Conservation (phyloP, 495 filamentous ascomycete genomes). For the Glonium stellatum region DNA sequence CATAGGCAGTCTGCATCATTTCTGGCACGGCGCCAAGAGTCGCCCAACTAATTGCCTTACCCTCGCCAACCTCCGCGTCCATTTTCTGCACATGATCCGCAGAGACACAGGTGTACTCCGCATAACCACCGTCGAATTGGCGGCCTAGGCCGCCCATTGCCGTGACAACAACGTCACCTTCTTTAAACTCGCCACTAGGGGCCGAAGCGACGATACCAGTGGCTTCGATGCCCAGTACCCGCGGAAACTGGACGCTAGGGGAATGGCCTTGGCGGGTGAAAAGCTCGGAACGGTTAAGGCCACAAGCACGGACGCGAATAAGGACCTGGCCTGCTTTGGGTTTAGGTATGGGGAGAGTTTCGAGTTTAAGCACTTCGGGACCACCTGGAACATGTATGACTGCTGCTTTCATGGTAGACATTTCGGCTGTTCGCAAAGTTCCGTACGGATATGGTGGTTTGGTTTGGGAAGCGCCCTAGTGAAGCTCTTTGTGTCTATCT, state of each 20-base stretch:
- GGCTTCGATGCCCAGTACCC: slow-evolving; percentile 48
- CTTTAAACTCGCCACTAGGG: slow-evolving; percentile 38
- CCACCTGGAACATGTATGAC: slow-evolving; percentile 28
- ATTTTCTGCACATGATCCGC: slow-evolving; percentile 41
- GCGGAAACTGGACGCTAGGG: slow-evolving; percentile 42
- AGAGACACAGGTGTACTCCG: slow-evolving; percentile 47
- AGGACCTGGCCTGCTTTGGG: slow-evolving; percentile 39
- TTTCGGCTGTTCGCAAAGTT: too few species aligned
- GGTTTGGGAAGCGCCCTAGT: too few species aligned
- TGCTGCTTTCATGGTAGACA: slow-evolving; percentile 33
- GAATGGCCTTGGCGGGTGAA: too few species aligned
- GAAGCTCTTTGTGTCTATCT: too few species aligned
- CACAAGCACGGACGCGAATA: too few species aligned
- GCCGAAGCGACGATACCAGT: slow-evolving; percentile 41
- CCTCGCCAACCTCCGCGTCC: slow-evolving; percentile 29
- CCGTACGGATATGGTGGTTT: too few species aligned
- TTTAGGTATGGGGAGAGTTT: slow-evolving; percentile 28
- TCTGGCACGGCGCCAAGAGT: slow-evolving; percentile 47
- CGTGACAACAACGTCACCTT: slow-evolving; percentile 43
- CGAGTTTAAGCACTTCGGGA: slow-evolving; percentile 30
- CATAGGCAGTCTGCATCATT: slow-evolving; percentile 52
- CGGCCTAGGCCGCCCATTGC: slow-evolving; percentile 48
- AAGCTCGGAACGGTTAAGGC: too few species aligned
- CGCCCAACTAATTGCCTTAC: slow-evolving; percentile 33
- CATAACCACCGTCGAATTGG: slow-evolving; percentile 49